These are phyloP conservation scores for Kingdonia uniflora DNA, from an alignment of 164 flowering plant species.

Conservation along the genomic window DNA sequence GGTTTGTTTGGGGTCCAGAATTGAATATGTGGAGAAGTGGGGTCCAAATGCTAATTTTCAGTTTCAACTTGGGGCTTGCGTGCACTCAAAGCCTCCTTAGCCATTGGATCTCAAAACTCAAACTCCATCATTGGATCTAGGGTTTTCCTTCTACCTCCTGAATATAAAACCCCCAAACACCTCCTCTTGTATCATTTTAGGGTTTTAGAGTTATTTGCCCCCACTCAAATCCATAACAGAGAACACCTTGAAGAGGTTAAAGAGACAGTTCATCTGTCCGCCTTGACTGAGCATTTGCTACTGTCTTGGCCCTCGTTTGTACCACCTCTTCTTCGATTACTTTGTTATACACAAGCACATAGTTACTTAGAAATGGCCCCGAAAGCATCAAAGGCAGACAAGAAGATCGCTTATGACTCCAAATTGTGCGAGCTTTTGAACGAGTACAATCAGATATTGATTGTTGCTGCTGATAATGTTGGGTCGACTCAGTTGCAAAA, in stretches of 20 bases:
- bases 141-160: too few species aligned
- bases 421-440: conserved; percentile 62
- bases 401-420: conserved; percentile 55
- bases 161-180: too few species aligned
- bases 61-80: too few species aligned
- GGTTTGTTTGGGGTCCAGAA: too few species aligned
- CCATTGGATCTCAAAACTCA: too few species aligned
- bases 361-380: conserved; percentile 35
- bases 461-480: conserved; percentile 62
- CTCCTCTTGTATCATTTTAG: too few species aligned
- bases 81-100: too few species aligned
- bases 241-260: conserved; percentile 1
- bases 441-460: conserved; percentile 47
- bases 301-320: conserved; percentile 50
- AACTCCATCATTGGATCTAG: too few species aligned
- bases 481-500: conserved; percentile 75
- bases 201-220: too few species aligned
- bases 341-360: not conserved
- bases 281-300: conserved; percentile 42
- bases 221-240: too few species aligned
- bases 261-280: conserved; percentile 49
- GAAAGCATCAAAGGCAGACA: conserved; percentile 50
- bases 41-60: too few species aligned
- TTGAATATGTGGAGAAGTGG: too few species aligned
- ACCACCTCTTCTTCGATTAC: not conserved